Percentiles rank a stretch among this genome's conserved stretches.
Conservation (phyloP, 768 basidiomycete species). For the Daedaleopsis nitida region DNA sequence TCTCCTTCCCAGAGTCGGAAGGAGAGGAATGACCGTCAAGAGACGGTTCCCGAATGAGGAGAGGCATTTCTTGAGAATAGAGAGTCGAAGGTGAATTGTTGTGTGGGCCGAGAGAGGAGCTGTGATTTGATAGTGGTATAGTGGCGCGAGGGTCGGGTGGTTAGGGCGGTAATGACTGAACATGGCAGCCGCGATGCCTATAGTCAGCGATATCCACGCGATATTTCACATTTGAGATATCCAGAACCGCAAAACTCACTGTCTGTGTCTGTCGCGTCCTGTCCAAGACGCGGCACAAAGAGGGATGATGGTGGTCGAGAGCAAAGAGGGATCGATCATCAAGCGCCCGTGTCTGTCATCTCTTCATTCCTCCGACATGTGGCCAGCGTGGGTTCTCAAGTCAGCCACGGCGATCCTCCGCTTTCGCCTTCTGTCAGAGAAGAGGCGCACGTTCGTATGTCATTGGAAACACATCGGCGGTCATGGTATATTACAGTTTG, state of each 20-base stretch:
- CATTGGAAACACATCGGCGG: too few relatives aligned
- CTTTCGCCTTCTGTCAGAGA: too few relatives aligned
- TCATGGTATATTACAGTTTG: too few relatives aligned
- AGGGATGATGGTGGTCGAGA: conserved; percentile 1
- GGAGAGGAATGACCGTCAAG: background rate
- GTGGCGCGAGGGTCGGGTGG: background rate
- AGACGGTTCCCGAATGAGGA: background rate
- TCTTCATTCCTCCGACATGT: background rate
- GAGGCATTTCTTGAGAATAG: background rate
- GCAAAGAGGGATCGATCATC: conserved; percentile 1
- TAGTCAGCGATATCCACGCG: background rate
- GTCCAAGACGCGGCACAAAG: background rate
- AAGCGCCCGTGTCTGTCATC: background rate
- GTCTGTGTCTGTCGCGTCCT: background rate
- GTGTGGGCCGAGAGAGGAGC: background rate
- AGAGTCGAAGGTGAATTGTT: background rate
- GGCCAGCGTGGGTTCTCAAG: background rate
- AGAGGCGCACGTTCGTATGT: too few relatives aligned
- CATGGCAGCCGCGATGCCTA: background rate
- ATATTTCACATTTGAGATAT: background rate
- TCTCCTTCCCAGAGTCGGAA: background rate
- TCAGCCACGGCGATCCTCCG: background rate
- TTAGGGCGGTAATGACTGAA: background rate
- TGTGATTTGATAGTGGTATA: background rate
- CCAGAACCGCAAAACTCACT: background rate